phyloP scores from a whole-genome alignment of 176 grass and related monocot species.

The Triticum turgidum region DNA sequence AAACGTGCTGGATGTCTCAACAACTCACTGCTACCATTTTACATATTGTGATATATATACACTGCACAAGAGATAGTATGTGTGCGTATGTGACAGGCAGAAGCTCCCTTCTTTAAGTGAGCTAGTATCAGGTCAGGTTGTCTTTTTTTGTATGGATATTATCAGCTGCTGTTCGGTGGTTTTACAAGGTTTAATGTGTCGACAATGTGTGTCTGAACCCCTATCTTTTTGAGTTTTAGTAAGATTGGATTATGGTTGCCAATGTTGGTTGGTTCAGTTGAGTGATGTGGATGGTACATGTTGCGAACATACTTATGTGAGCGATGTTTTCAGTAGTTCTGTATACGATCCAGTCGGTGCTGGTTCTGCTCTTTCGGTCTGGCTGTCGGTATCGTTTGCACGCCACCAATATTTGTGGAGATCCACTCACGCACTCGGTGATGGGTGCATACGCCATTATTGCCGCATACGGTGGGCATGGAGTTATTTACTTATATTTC shows the following conservation, averaged over 20 bases:
- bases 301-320: not conserved
- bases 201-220: not conserved
- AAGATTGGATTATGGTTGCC: not conserved
- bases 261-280: not conserved
- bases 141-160: conserved; percentile 9
- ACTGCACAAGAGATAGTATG: conserved; percentile 30
- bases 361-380: not conserved
- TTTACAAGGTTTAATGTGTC: conserved; percentile 24
- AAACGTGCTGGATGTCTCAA: not conserved
- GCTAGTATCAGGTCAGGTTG: conserved; percentile 21
- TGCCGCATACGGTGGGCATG: not conserved
- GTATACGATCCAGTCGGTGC: not conserved
- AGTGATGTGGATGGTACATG: not conserved
- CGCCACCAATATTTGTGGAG: not conserved
- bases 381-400: not conserved
- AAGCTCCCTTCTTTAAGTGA: conserved; percentile 11
- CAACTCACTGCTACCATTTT: conserved; percentile 24
- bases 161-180: not conserved
- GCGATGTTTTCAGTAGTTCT: not conserved
- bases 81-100: conserved; percentile 23
- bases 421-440: not conserved
- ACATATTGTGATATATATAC: conserved; percentile 33
- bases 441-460: not conserved
- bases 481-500: not conserved
- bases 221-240: not conserved